These are phyloP conservation scores for Aspergillus floridensis DNA, from an alignment of 2,329 filamentous ascomycete species.

Conservation along the genomic window DNA sequence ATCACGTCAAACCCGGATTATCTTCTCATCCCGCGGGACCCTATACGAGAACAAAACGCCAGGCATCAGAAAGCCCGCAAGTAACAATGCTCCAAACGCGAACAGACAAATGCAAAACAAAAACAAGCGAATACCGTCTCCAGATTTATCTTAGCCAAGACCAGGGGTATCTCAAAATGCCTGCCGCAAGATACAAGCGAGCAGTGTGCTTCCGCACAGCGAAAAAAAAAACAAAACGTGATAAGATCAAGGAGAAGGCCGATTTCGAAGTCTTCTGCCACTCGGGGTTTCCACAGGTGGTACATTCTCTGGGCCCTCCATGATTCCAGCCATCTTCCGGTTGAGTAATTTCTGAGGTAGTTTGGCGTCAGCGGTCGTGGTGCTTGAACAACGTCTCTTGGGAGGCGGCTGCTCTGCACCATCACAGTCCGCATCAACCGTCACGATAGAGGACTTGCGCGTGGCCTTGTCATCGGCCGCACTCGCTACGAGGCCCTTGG, in stretches of 20 bases:
- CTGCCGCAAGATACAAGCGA: background rate
- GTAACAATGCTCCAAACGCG: background rate
- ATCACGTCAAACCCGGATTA: background rate
- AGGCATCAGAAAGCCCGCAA: background rate
- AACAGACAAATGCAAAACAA: background rate
- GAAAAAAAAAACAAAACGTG: conserved; percentile 7
- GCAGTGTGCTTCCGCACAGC: background rate
- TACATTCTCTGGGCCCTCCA: conserved; percentile 48
- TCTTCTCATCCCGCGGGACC: background rate
- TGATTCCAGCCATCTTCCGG: conserved; percentile 38
- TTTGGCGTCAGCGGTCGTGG: conserved; percentile 35
- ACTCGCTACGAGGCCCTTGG: conserved; percentile 29
- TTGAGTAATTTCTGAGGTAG: conserved; percentile 43
- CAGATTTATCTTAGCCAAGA: background rate
- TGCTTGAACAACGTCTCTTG: conserved; percentile 32
- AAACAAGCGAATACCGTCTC: background rate
- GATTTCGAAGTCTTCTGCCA: conserved; percentile 32
- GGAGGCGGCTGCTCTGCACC: conserved; percentile 24
- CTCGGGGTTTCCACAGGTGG: conserved; percentile 26
- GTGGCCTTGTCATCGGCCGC: conserved; percentile 13
- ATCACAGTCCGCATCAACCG: conserved; percentile 16
- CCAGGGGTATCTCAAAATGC: conserved; percentile 8
- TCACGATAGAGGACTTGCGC: conserved; percentile 10
- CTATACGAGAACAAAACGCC: background rate
- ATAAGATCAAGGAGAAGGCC: conserved; percentile 25